Base-by-base conservation (phyloP, 208 protist species). In the Zelonia costaricensis region DNA sequence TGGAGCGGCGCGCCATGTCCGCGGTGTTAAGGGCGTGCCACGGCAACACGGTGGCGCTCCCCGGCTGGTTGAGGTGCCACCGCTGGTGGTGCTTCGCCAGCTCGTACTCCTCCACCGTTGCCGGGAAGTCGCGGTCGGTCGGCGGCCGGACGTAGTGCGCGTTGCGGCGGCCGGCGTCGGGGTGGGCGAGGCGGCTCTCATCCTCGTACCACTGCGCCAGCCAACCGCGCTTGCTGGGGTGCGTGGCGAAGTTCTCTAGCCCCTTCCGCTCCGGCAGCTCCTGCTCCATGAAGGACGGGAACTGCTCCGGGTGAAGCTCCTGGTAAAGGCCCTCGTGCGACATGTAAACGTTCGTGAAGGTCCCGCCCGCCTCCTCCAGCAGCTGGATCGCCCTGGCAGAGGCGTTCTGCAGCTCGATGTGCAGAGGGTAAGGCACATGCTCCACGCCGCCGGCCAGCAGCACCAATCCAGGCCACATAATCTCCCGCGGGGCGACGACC, bases 41-140 rank as follows among this genome's bases (percentile, higher is more conserved):
- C 22, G 91, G 91, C 22, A 96, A 64, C 46, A 94, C 56, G n/a
- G 88, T 94, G 15, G 84, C 88, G 4, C 88, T 93, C 28, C 88
- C 87, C 8, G 91, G 78, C 58, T 96, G 91, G 45, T 91, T 88
- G 36, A 96, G 76, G 63, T 96, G 91, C 91, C 91, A 96, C 69
- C 94, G 94, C 72, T 96, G 91, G 57, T 96, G 91, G 62, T 96
- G 91, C 69, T 92, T 93, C n/a, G 91, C 87, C 36, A 91, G 63
- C 56, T 96, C 88, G 57, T 92, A 90, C 69, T 96, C 91, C 48
- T 94, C 85, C 1, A 92, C 71, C 0, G 91, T 91, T 22, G 87
- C 70, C n/a, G 91, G 91, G 71, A 89, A 93, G 66, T 96, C 91
- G 28, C 91, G 80, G 25, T 84, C 76, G 2, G 69, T 80, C 7